phyloP scores from a whole-genome alignment of 345 rosid genomes.

The Aethionema arabicum region DNA sequence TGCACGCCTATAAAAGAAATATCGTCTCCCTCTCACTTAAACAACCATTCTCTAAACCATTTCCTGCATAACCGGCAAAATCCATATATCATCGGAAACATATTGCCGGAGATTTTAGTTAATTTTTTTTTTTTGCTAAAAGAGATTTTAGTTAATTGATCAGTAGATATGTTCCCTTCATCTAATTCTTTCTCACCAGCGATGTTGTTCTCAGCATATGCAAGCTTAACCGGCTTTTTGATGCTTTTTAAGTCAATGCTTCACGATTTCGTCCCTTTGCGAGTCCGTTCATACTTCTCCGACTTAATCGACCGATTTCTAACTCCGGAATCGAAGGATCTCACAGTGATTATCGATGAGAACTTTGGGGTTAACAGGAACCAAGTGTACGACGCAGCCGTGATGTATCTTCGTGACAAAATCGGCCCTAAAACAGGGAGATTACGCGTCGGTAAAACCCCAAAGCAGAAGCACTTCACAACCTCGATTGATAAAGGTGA shows the following conservation, averaged over 20 bases:
- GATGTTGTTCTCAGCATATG: slow-evolving; percentile 43
- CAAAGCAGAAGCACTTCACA: slow-evolving; percentile 33
- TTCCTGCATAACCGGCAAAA: neutral
- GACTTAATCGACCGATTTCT: slow-evolving; percentile 22
- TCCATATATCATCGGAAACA: slow-evolving; percentile 7
- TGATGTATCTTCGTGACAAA: slow-evolving; percentile 47
- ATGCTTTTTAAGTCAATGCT: slow-evolving; percentile 45
- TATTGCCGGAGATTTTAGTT: neutral
- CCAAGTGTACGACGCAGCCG: slow-evolving; percentile 48
- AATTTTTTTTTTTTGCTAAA: no score
- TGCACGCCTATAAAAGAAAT: neutral
- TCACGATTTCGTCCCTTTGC: slow-evolving; percentile 38
- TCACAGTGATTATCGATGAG: slow-evolving; percentile 43
- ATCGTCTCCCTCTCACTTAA: neutral
- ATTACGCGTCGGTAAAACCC: slow-evolving; percentile 42
- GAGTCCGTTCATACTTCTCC: slow-evolving; percentile 31
- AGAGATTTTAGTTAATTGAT: neutral
- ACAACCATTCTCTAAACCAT: neutral
- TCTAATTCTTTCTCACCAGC: slow-evolving; percentile 33
- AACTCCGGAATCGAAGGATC: slow-evolving; percentile 30
- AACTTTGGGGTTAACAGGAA: slow-evolving; percentile 34
- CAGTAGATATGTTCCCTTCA: slow-evolving; percentile 32
- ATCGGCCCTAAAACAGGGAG: slow-evolving; percentile 43
- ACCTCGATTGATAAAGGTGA: slow-evolving; percentile 42
- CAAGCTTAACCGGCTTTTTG: slow-evolving; percentile 41